These are phyloP conservation scores for Ephemerocybe angulata DNA, from an alignment of 768 basidiomycete genomes.

Conservation along the genomic window DNA sequence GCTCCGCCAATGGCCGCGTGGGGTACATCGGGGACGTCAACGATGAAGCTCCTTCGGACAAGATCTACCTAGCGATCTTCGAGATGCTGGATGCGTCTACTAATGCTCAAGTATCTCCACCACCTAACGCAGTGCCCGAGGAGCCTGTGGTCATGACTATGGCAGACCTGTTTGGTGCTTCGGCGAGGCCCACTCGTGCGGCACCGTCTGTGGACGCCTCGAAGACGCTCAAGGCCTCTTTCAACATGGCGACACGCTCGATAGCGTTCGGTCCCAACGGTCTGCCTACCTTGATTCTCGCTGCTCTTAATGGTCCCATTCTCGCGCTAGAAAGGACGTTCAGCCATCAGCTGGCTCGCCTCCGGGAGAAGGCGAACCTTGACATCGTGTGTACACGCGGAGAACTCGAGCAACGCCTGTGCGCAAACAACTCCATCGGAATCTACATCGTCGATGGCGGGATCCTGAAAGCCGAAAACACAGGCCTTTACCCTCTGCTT, in stretches of 20 bases:
- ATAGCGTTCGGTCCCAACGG: too few species aligned
- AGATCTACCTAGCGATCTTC: conserved; percentile 31
- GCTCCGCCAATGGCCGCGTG: conserved; percentile 27
- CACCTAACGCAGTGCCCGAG: neutral
- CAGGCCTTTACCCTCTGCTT: conserved; percentile 19
- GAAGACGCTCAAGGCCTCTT: neutral
- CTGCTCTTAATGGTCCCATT: too few species aligned
- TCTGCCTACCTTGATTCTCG: too few species aligned
- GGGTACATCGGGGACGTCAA: conserved; percentile 36
- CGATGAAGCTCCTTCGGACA: conserved; percentile 22
- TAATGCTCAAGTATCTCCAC: neutral
- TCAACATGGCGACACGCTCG: too few species aligned
- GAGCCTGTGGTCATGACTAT: neutral
- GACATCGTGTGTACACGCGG: conserved; percentile 12
- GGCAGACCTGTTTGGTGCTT: neutral
- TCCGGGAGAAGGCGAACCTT: conserved; percentile 11
- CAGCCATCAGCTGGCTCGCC: too few species aligned
- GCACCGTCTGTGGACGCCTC: too few species aligned
- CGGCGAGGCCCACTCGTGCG: neutral
- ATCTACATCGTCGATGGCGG: conserved; percentile 27
- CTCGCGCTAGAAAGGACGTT: too few species aligned
- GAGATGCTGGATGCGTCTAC: conserved; percentile 5
- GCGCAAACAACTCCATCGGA: conserved; percentile 24
- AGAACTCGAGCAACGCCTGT: conserved; percentile 18
- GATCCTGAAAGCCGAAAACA: conserved; percentile 16